Base-by-base conservation (phyloP, 257 asterid genomes). In the Phtheirospermum japonicum region DNA sequence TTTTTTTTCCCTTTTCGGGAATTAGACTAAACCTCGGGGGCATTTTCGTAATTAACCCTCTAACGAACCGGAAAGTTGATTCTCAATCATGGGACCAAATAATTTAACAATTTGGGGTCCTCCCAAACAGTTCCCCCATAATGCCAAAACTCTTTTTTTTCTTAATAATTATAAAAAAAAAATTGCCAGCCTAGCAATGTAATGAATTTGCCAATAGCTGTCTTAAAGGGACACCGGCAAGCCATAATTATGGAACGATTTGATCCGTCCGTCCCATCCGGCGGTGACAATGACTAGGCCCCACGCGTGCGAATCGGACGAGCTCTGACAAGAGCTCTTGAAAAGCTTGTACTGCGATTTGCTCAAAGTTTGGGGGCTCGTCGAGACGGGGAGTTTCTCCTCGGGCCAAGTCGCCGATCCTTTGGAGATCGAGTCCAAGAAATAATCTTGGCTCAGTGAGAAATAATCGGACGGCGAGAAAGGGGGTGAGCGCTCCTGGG, bases 351-450 rank as follows among this genome's bases (percentile, higher is more conserved):
- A 80, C 70, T 80, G 83, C 18, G 96, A 82, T 83, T 76, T 90
- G 31, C 82, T 71, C 59, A 87, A 72, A 6, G 59, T 34, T 59
- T 19, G 71, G 23, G 79, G 70, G 37, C 66, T 74, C 7, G 90
- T 36, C 7, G 94, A 70, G 9, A 65, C 20, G 0, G 89, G 96
- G 57, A 91, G 98, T 75, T 85, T 91, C 74, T 91, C 98, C 80
- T 91, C 98, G 0, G 98, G 98, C 98, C 98, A 91, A 26, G 98
- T 91, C 13, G 90, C 98, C 3, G 94, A 83, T 36, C 88, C 88
- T 66, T 78, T 83, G 7, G 87, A 77, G 57, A 67, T 65, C 7
- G 92, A 74, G 66, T 82, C 92, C 4, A 79, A 50, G 73, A 71
- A 79, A 70, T 82, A 71, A 46, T 79, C 83, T 30, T 81, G 82